Conservation (phyloP, 2,329 filamentous ascomycete genomes). For the Cytospora leucostoma region DNA sequence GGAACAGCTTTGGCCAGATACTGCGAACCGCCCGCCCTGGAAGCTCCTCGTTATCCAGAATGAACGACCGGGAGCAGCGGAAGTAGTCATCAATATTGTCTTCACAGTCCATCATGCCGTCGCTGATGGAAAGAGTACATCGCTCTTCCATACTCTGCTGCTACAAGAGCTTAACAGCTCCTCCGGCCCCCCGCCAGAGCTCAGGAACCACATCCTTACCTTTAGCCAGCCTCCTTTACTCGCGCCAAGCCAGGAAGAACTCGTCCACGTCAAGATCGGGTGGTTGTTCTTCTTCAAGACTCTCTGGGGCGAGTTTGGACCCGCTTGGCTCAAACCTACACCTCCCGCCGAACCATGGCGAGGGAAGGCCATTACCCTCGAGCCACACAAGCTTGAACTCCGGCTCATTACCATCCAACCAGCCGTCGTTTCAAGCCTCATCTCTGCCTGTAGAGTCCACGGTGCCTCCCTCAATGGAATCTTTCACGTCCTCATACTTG, state of each 20-base stretch:
- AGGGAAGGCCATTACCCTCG: conserved; percentile 39
- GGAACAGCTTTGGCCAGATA: conserved; percentile 44
- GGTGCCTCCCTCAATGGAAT: conserved; percentile 51
- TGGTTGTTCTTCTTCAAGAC: conserved; percentile 43
- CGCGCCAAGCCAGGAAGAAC: conserved; percentile 43
- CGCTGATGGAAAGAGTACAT: conserved; percentile 52
- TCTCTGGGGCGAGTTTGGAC: conserved; percentile 45
- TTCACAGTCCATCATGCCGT: conserved; percentile 57
- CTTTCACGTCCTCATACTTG: conserved; percentile 48
- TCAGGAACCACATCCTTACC: conserved; percentile 34
- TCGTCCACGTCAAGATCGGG: conserved; percentile 44
- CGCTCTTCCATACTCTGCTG: conserved; percentile 51
- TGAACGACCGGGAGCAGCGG: conserved; percentile 22
- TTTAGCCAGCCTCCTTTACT: conserved; percentile 39
- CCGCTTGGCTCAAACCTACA: conserved; percentile 40
- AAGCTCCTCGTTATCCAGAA: conserved; percentile 42
- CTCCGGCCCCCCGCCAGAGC: conserved; percentile 20
- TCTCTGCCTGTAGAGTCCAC: conserved; percentile 44
- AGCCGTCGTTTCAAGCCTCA: conserved; percentile 35
- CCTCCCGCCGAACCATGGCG: conserved; percentile 40
- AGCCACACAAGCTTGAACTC: conserved; percentile 41
- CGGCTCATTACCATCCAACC: conserved; percentile 41
- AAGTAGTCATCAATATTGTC: conserved; percentile 42
- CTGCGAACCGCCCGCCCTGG: conserved; percentile 49
- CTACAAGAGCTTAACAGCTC: conserved; percentile 43